Evolutionary conservation across 2,329 filamentous ascomycete genomes (phyloP), one percentile per base, ranked within the genome.

Genomic region (Celoporthe dispersa): DNA sequence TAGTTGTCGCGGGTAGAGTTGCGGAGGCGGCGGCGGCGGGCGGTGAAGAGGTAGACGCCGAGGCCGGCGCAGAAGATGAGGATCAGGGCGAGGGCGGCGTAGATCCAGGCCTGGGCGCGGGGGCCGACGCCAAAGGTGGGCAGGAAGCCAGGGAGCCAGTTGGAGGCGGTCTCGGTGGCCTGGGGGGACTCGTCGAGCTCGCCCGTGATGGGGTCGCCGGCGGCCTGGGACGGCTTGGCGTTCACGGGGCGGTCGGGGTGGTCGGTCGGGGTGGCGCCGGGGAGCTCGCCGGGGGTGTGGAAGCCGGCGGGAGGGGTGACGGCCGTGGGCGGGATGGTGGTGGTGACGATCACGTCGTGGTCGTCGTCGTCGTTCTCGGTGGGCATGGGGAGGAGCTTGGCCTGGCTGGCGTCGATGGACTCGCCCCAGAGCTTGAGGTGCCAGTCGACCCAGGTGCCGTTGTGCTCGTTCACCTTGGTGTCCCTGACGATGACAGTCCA

Each of bases 401-500:
- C 91, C 78, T 92, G 92, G 64, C 86, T 84, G 48, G 89, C 86
- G 77, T 98, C 93, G 74, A 93, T 92, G 71, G 88, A 86, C 80
- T 98, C 94, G 72, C 96, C 96, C 94, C 94, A 99, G 3, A 99
- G 87, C 78, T 95, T 97, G 70, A 99, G 85, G 76, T 93, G 92
- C 94, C 94, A 99, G 81, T 99, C 95, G 62, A 90, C 86, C 76
- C 98, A 97, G 12, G 84, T 90, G 73, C 96, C 96, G 7, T 84
- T 89, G 79, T 91, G 84, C 6, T 91, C 86, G 78, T 99, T 98
- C 71, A 91, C 86, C 25, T 88, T 84, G 28, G 91, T 92, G 78
- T 99, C 96, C 76, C 94, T 96, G 76, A 98, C 89, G 65, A 98
- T 84, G 53, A 99, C 86, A 0, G 92, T 97, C 96, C 96, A 99